Evolutionary conservation across 2,329 filamentous ascomycete species (phyloP), one percentile per base, ranked within the genome.

Genomic region (Furcasterigmium furcatum): DNA sequence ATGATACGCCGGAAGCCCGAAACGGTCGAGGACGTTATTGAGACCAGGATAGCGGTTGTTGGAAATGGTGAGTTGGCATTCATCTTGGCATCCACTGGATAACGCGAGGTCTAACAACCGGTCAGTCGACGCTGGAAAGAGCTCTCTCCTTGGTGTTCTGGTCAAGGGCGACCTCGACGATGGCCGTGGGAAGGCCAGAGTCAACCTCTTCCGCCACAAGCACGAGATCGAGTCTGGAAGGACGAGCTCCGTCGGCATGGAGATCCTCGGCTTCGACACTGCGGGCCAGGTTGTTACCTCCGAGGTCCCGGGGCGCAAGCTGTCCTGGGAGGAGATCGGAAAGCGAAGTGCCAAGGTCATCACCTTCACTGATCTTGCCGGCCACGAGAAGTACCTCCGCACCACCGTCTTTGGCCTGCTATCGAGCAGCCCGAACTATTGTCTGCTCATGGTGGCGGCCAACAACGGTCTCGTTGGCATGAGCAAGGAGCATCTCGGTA

Each of bases 321-420:
- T 97, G 27, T 92, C 91, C 4, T 99, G 94, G 94, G 92, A 96
- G 64, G 94, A 99, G 64, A 96, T 99, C 60, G 94, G 94, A 44
- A 90, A 88, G 67, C 87, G 91, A 54, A 95, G 90, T 57, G 87
- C 92, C 42, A 99, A 99, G 74, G 91, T 99, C 43, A 96, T 97
- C 58, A 88, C 88, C 22, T 99, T 99, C 66, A 95, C 89, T 27
- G 94, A 99, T 64, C 73, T 99, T 54, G 94, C 94, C 5, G 94
- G 94, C 24, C 94, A 99, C 69, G 94, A 97, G 71, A 83, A 89
- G 42, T 99, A 99, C 63, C 75, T 99, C 41, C 83, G 94, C 27
- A 99, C 94, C 2, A 99, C 94, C 1, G 92, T 99, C 21, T 99
- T 99, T 61, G 94, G 94, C 2, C 77, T 99, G 55, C 72, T 99